phyloP scores from a whole-genome alignment of 2,329 filamentous ascomycete genomes.

The Torrubiellomyces zombiae region DNA sequence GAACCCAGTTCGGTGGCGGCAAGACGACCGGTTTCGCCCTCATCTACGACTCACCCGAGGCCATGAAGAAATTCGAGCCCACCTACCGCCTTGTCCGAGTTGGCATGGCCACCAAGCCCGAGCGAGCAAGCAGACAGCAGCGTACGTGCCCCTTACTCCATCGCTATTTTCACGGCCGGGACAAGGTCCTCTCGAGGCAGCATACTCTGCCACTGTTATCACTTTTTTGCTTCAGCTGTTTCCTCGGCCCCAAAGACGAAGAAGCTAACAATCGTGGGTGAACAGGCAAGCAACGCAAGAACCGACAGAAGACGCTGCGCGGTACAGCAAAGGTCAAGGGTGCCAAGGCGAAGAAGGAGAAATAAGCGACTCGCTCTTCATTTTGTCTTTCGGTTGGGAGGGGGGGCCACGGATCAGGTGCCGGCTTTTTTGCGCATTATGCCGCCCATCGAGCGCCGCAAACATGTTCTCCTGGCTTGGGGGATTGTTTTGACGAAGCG shows the following conservation, averaged over 20 bases:
- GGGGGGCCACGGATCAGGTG: too few species aligned
- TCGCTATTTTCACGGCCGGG: neutral
- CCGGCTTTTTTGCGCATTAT: conserved; percentile 14
- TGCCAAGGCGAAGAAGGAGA: conserved; percentile 85
- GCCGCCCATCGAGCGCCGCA: conserved; percentile 12
- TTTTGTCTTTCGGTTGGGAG: too few species aligned
- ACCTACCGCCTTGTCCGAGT: conserved; percentile 92
- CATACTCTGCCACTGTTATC: neutral
- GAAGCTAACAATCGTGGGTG: conserved; percentile 11
- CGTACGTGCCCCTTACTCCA: conserved; percentile 48
- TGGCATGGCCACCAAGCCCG: conserved; percentile 82
- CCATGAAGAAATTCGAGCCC: conserved; percentile 99
- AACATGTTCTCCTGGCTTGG: conserved; percentile 7
- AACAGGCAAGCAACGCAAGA: conserved; percentile 99
- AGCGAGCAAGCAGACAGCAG: conserved; percentile 97
- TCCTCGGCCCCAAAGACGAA: neutral
- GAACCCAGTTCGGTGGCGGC: conserved; percentile 97
- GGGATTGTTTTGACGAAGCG: conserved; percentile 10
- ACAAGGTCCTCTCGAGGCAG: neutral
- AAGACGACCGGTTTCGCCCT: conserved; percentile 99
- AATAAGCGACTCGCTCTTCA: conserved; percentile 39
- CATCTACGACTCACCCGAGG: conserved; percentile 95
- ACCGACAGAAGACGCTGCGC: conserved; percentile 96
- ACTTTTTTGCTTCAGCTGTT: neutral
- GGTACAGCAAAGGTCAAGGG: conserved; percentile 98